Conservation (phyloP, 441 rosid genomes). For the Viola pubescens region DNA sequence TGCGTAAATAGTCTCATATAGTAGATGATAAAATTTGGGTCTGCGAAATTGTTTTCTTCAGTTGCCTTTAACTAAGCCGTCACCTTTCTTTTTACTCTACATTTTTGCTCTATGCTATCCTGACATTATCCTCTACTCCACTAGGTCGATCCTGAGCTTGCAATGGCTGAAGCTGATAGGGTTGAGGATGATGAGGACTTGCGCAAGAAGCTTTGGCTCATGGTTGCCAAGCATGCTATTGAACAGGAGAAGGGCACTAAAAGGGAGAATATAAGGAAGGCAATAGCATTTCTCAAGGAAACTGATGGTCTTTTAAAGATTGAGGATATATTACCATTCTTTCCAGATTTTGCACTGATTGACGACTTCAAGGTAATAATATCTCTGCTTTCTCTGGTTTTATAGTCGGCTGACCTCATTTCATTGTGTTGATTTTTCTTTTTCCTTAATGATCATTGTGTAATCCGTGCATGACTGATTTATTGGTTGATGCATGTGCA, state of each 20-base stretch:
- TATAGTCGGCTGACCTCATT: too few species aligned
- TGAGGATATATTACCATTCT: constrained; percentile 97
- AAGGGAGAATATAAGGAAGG: constrained; percentile 97
- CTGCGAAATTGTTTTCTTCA: background rate
- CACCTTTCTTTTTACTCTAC: background rate
- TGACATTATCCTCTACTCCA: constrained; percentile 18
- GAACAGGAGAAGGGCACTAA: constrained; percentile 95
- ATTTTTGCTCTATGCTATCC: background rate
- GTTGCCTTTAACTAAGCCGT: background rate
- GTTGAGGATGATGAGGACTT: constrained; percentile 99
- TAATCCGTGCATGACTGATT: too few species aligned
- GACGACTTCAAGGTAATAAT: constrained; percentile 91
- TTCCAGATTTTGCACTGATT: constrained; percentile 97
- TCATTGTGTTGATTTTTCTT: too few species aligned
- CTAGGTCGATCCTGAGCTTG: constrained; percentile 98
- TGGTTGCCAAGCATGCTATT: constrained; percentile 97
- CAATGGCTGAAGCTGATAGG: constrained; percentile 99
- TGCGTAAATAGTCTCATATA: too few species aligned
- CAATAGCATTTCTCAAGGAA: constrained; percentile 98
- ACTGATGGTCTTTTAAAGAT: constrained; percentile 96
- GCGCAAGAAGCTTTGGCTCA: constrained; percentile 98
- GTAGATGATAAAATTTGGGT: too few species aligned
- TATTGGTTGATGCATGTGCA: too few species aligned
- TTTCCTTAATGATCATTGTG: too few species aligned
- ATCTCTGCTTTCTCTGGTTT: background rate